These are phyloP conservation scores for Syncephalastrum contaminatum DNA, from an alignment of 371 early-diverging fungal species.

Conservation along the genomic window DNA sequence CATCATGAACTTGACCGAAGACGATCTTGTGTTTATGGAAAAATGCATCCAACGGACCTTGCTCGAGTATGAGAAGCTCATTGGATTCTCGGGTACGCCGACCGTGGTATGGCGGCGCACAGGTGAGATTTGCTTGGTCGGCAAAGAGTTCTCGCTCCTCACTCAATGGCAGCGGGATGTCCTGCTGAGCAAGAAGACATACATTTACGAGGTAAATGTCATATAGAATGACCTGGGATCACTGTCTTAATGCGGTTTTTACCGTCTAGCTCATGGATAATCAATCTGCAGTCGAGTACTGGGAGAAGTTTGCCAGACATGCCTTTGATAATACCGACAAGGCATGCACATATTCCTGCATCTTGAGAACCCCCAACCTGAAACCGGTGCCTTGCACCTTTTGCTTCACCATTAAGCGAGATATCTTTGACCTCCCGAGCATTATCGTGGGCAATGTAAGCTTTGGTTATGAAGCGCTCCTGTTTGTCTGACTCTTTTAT, in stretches of 20 bases:
- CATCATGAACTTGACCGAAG: slow-evolving; percentile 88
- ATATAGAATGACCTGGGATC: not conserved
- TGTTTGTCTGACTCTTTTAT: not conserved
- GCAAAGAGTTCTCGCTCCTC: slow-evolving; percentile 89
- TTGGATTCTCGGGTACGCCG: slow-evolving; percentile 90
- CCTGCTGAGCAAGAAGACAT: slow-evolving; percentile 73
- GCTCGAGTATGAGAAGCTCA: slow-evolving; percentile 57
- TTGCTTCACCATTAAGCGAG: slow-evolving; percentile 91
- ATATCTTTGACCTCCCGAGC: slow-evolving; percentile 90
- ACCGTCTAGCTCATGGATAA: slow-evolving; percentile 82
- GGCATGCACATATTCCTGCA: slow-evolving; percentile 74
- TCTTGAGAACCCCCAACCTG: slow-evolving; percentile 66
- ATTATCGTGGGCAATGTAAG: slow-evolving; percentile 80
- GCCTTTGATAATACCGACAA: slow-evolving; percentile 89
- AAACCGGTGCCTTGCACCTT: slow-evolving; percentile 82
- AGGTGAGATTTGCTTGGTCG: slow-evolving; percentile 89
- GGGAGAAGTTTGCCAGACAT: slow-evolving; percentile 88
- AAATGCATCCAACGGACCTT: slow-evolving; percentile 89
- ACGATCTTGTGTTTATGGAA: slow-evolving; percentile 92
- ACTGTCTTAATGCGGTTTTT: slow-evolving; percentile 5
- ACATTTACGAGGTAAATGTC: slow-evolving; percentile 56
- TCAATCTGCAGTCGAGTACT: slow-evolving; percentile 87
- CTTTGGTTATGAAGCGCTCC: not conserved
- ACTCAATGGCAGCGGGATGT: slow-evolving; percentile 86
- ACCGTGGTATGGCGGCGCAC: slow-evolving; percentile 94